Base-by-base conservation (phyloP, 1,284 basidiomycete genomes). In the Thecaphora frezii region DNA sequence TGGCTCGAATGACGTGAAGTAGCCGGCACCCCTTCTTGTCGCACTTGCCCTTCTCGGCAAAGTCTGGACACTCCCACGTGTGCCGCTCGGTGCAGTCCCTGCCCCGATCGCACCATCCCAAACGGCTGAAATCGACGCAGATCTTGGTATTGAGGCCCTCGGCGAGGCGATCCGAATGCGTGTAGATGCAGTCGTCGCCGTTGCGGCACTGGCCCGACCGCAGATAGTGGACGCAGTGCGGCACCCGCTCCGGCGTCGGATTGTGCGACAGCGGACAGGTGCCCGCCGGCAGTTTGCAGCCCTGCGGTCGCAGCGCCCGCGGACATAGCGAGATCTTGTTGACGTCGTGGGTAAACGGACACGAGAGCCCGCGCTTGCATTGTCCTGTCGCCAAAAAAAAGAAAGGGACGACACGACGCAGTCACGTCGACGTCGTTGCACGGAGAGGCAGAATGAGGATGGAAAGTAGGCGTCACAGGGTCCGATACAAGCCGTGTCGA, bases 21-120 rank as follows among this genome's bases (percentile, higher is more conserved):
- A 77, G 46, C 41, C 69, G 61, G 40, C 76, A 77, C 0, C 55
- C 58, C 18, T 59, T 59, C 16, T 56, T 51, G 2, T 54, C 40
- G 50, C 75, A 77, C 36, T 48, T 59, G 12, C 76, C 75, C 21
- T 54, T 58, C 24, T 68, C 66, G 14, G 69, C 60, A 48, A 74
- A 77, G 38, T 74, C 74, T 2, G 74, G 72, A 46, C 74, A 76
- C 24, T 77, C 76, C 42, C 66, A 74, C 28, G 76, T 71, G 46
- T 78, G 76, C 22, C 75, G 54, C 47, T 58, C 19, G 13, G 45
- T 38, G 44, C 76, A 78, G 10, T 33, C 49, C 21, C 24, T 43
- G 1, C 76, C 76, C 21, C 46, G 46, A 1, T 71, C 69, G 55
- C 76, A 78, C 74, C 74, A 78, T 5, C 76, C 76, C 30, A 69